Percentiles rank a stretch among this genome's conserved stretches.
phyloP scores from a whole-genome alignment of 345 rosid species.

The Barbarea vulgaris region DNA sequence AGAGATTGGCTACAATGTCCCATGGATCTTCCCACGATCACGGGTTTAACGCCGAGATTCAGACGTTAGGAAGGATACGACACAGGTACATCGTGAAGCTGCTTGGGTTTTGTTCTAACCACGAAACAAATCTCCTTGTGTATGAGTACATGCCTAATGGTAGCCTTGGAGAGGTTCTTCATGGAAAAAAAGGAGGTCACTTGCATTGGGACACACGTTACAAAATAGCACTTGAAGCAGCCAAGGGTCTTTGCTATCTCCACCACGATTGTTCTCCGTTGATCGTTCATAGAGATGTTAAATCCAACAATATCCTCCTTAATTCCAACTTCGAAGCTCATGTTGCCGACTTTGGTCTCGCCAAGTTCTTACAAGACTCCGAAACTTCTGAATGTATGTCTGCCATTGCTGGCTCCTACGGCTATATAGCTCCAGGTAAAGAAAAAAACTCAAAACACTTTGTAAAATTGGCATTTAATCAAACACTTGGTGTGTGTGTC shows the following conservation, averaged over 20 bases:
- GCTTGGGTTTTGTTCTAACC: constrained; percentile 82
- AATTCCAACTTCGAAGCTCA: constrained; percentile 82
- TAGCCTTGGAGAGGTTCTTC: constrained; percentile 84
- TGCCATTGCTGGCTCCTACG: constrained; percentile 93
- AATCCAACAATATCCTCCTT: constrained; percentile 79
- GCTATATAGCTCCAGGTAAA: constrained; percentile 87
- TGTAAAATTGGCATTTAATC: not conserved
- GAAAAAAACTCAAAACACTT: not conserved
- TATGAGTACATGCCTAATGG: constrained; percentile 88
- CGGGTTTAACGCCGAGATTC: constrained; percentile 91
- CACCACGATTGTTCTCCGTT: constrained; percentile 82
- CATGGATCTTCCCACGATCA: constrained; percentile 89
- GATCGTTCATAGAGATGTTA: constrained; percentile 82
- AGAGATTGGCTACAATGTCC: constrained; percentile 70
- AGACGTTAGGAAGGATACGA: constrained; percentile 79
- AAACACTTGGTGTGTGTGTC: not conserved
- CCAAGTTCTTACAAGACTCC: constrained; percentile 80
- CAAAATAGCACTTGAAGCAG: constrained; percentile 78
- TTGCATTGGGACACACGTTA: constrained; percentile 82
- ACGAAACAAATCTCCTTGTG: constrained; percentile 81
- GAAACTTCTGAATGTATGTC: constrained; percentile 94
- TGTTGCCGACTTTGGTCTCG: constrained; percentile 91
- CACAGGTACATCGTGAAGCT: constrained; percentile 80
- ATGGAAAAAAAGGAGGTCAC: constrained; percentile 87
- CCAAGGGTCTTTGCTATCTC: constrained; percentile 81